These are phyloP conservation scores for Heritiera littoralis DNA, from an alignment of 345 rosid genomes.

Conservation along the genomic window DNA sequence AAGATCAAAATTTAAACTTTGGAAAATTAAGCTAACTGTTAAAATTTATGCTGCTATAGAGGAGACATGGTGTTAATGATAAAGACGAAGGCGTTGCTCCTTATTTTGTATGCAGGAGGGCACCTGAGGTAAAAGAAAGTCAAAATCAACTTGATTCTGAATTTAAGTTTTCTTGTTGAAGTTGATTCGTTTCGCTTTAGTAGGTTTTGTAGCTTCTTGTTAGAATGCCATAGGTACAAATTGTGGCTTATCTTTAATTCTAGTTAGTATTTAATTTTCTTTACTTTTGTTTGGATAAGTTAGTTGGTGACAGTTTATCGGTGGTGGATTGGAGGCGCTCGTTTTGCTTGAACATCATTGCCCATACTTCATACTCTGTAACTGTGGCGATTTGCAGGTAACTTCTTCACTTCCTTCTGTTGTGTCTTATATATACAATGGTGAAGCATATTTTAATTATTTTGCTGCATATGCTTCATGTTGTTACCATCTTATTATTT, in stretches of 20 bases:
- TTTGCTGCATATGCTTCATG: not conserved
- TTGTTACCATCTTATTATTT: not conserved
- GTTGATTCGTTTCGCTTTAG: not conserved
- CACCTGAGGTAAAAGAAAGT: constrained; percentile 76
- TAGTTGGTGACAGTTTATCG: constrained; percentile 54
- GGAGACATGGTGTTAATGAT: constrained; percentile 56
- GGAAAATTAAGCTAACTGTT: constrained; percentile 1
- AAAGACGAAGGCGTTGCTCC: constrained; percentile 55
- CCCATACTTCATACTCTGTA: constrained; percentile 80
- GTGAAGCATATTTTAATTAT: not conserved
- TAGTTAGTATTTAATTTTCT: constrained; percentile 5
- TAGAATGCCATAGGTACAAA: not conserved
- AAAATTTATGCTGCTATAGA: constrained; percentile 41
- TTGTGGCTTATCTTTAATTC: not conserved
- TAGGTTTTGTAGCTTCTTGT: not conserved
- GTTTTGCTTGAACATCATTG: constrained; percentile 87
- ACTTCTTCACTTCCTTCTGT: constrained; percentile 5
- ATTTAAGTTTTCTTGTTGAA: not conserved
- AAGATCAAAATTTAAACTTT: not conserved
- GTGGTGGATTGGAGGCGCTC: constrained; percentile 95
- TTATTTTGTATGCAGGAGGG: constrained; percentile 98
- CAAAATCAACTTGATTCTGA: not conserved
- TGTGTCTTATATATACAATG: not conserved
- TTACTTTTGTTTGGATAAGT: constrained; percentile 49
- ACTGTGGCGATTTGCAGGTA: constrained; percentile 98